Base-by-base conservation (phyloP, 225 moss, liverwort and hornwort genomes). In the Pleurozium schreberi region DNA sequence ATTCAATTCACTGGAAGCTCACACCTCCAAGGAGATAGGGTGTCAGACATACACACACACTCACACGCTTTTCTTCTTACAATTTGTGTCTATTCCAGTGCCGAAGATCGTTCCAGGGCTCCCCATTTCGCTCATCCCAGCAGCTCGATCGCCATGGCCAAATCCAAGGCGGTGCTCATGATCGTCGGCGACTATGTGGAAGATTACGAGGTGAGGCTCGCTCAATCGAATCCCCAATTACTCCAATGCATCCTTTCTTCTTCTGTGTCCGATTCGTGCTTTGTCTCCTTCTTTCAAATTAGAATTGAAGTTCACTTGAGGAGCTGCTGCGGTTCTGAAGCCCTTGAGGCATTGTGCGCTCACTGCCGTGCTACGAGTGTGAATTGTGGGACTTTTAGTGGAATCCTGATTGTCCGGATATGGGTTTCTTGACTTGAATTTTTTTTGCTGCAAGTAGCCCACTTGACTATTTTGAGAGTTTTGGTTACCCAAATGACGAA, bases 171-270 rank as follows among this genome's bases (percentile, higher is more conserved):
- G 33, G 97, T 96, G 83, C 97, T 99, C n/a, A 91, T 99, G 83
- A 89, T 99, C 55, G 90, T 94, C 26, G 98, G 98, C n/a, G 98
- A 99, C 88, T 99, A 96, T 93, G 96, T 96, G 38, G 98, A 99
- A 88, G 97, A 97, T 86, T 99, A 96, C 85, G 98, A 99, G 97
- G 98, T 97, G 64, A 40, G 73, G 4, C 33, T 19, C 65, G 27
- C 86, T 52, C 34, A 38, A 31, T 53, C 38, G 3, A 36, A 15
- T 42, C 52, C 42, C 5, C 62, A 60, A 42, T 71, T 23, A 14
- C 52, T 42, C 82, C 57, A 45, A 57, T 67, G 52, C 86, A 75
- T 50, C 30, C 52, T 61, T 58, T 58, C 50, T 61, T 81, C 66
- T 57, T 50, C 19, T 42, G 5, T 61, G 27, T 26, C 6, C 18